Base-by-base conservation (phyloP, 257 asterid genomes). In the Gynochthodes officinalis region DNA sequence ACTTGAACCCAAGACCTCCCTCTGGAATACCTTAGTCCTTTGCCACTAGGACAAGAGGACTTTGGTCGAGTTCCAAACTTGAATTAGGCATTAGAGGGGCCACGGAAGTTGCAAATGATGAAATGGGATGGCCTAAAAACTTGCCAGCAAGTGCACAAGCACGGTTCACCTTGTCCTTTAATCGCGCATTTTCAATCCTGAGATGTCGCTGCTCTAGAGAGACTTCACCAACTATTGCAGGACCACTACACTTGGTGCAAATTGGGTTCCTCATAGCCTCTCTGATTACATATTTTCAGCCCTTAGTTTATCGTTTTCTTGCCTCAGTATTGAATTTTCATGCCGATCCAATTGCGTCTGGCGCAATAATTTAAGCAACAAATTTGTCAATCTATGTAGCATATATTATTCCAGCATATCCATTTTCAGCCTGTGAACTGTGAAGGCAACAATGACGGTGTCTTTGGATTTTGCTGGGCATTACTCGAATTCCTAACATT, bases 371-470 rank as follows among this genome's bases (percentile, higher is more conserved):
- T 53, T 9, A 77, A 71, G 63, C 48, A 77, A 72, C 67, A 67
- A 71, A n/a, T 64, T 64, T 60, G 33, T 68, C 44, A 60, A 25
- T 50, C 30, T 48, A 53, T 12, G 16, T n/a, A n/a, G n/a, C n/a
- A n/a, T n/a, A n/a, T n/a, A n/a, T n/a, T n/a, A 35, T 42, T 58
- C n/a, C 37, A 64, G 14, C 43, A 15, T 13, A 9, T 0, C 23
- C n/a, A 18, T 89, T 82, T 57, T 77, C 89, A 59, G 87, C 70
- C 12, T 84, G 93, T 2, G n/a, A n/a, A n/a, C n/a, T n/a, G n/a
- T n/a, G 97, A 82, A 4, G 88, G 90, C 69, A 83, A 78, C 86
- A 87, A 80, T 75, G 95, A 89, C 73, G 84, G 87, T 59, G 92
- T 81, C 83, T 73, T 86, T 11, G 85, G 81, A 72, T 66, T 79